Evolutionary conservation across 176 grass and related monocot genomes (phyloP).

Genomic region (Bolboschoenus planiculmis): DNA sequence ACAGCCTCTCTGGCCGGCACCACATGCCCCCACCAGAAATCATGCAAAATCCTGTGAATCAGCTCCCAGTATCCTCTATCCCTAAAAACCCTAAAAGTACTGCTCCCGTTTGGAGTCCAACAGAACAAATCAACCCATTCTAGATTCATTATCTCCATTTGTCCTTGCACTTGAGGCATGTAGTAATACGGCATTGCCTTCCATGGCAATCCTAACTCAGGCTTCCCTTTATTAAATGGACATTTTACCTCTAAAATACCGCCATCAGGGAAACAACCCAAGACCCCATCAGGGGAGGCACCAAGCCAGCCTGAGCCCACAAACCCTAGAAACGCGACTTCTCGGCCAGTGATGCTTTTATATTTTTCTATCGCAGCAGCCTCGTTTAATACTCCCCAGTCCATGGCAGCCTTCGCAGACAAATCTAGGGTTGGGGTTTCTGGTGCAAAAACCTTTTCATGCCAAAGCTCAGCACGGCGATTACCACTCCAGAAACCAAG

Average conservation of each 20-base stretch:
- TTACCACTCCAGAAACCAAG: constrained; percentile 87
- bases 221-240: constrained; percentile 95
- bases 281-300: constrained; percentile 83
- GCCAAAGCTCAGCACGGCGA: constrained; percentile 70
- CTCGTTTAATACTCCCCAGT: constrained; percentile 80
- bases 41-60: constrained; percentile 54
- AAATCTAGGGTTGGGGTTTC: constrained; percentile 42
- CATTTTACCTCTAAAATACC: constrained; percentile 97
- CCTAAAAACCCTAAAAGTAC: constrained; percentile 51
- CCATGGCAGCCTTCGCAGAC: constrained; percentile 68
- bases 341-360: constrained; percentile 63
- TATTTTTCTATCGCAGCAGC: constrained; percentile 65
- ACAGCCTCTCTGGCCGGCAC: constrained; percentile 60
- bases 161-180: constrained; percentile 93
- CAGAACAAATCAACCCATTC: constrained; percentile 97
- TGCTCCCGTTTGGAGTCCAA: constrained; percentile 91
- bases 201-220: constrained; percentile 83
- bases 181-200: constrained; percentile 80
- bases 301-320: constrained; percentile 80
- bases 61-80: constrained; percentile 78
- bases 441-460: constrained; percentile 73
- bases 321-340: constrained; percentile 65
- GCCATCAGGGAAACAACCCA: constrained; percentile 59
- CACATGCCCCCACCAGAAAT: constrained; percentile 94
- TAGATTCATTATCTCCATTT: constrained; percentile 97